These are phyloP conservation scores for Iberis pinnata DNA, from an alignment of 345 rosid genomes.

Conservation along the genomic window DNA sequence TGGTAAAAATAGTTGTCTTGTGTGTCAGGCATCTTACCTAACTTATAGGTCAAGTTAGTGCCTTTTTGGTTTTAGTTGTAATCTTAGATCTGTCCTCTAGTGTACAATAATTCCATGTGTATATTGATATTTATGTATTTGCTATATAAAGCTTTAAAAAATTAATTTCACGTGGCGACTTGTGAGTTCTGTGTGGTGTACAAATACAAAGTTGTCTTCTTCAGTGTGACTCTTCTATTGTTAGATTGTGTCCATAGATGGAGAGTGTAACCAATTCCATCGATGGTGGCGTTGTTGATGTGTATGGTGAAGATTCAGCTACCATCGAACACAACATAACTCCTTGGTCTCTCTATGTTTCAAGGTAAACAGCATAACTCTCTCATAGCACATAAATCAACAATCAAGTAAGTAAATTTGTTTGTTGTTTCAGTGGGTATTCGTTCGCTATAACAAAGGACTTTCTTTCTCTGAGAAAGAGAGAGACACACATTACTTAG, in stretches of 20 bases:
- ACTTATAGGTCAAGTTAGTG: background rate
- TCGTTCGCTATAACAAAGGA: conserved; percentile 80
- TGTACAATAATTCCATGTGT: conserved; percentile 1
- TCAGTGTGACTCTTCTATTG: conserved; percentile 24
- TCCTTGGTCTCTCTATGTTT: conserved; percentile 83
- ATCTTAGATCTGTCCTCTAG: conserved; percentile 12
- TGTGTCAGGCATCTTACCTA: too few species aligned
- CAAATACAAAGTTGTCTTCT: conserved; percentile 27
- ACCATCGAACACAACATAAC: conserved; percentile 73
- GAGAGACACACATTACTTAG: conserved; percentile 80
- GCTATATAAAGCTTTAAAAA: too few species aligned
- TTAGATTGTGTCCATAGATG: conserved; percentile 34
- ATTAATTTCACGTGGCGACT: conserved; percentile 9
- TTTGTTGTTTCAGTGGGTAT: conserved; percentile 51
- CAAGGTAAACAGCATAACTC: conserved; percentile 58
- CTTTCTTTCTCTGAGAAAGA: conserved; percentile 78
- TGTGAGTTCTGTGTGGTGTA: conserved; percentile 17
- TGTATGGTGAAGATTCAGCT: conserved; percentile 76
- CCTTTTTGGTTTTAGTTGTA: background rate
- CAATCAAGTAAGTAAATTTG: background rate
- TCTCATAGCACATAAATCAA: conserved; percentile 52
- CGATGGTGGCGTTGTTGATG: conserved; percentile 69
- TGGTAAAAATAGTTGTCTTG: too few species aligned
- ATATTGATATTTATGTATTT: conserved; percentile 51
- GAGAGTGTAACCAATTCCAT: conserved; percentile 53